A percentile compares a stretch with the other conserved stretches of the same genome.
Evolutionary conservation across 2,329 filamentous ascomycete genomes (phyloP).

Genomic region (Apiospora koreana): DNA sequence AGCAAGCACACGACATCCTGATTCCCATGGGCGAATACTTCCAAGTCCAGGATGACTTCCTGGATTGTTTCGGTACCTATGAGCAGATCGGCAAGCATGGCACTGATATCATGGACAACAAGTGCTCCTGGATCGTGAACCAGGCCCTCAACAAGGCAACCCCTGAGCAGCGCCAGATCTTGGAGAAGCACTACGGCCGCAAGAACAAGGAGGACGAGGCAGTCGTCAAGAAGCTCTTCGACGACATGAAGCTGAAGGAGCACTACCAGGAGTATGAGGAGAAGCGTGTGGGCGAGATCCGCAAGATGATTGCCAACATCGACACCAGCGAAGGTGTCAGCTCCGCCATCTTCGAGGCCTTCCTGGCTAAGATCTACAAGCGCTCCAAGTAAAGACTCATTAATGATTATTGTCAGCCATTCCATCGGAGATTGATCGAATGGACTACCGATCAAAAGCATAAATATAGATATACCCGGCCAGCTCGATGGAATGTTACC

Average conservation of each 20-base stretch:
- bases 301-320: constrained; percentile 71
- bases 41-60: constrained; percentile 98
- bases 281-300: constrained; percentile 77
- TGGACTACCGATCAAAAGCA: background rate
- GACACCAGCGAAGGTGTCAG: constrained; percentile 89
- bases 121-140: constrained; percentile 98
- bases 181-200: constrained; percentile 91
- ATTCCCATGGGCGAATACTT: constrained; percentile 99
- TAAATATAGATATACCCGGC: constrained; percentile 1
- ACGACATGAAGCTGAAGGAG: constrained; percentile 81
- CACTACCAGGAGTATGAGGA: constrained; percentile 90
- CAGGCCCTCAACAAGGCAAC: constrained; percentile 80
- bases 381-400: constrained; percentile 38
- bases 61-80: constrained; percentile 95
- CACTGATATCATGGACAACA: constrained; percentile 99
- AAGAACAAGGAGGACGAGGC: constrained; percentile 85
- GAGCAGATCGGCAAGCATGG: constrained; percentile 97
- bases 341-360: constrained; percentile 85
- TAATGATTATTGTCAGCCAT: background rate
- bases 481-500: background rate
- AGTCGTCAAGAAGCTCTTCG: constrained; percentile 83
- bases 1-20: constrained; percentile 86
- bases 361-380: constrained; percentile 98
- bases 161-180: constrained; percentile 81
- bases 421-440: background rate